These are phyloP conservation scores for Ophiostoma montium DNA, from an alignment of 2,329 filamentous ascomycete genomes.

Conservation along the genomic window DNA sequence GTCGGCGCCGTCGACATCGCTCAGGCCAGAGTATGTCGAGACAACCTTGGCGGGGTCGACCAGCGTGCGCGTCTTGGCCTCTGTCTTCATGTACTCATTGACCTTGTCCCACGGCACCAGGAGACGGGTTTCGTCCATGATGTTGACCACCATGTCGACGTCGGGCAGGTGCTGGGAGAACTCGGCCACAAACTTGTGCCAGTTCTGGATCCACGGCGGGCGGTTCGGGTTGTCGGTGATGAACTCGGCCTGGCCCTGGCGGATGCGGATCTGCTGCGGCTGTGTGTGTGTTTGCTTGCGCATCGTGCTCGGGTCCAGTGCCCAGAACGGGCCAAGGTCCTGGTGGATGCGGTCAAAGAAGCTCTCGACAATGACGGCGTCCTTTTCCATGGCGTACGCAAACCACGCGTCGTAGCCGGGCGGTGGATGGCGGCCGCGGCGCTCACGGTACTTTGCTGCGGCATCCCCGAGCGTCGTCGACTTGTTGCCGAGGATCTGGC, in stretches of 20 bases:
- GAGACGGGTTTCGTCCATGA: slow-evolving; percentile 47
- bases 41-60: slow-evolving; percentile 29
- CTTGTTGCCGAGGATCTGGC: not conserved
- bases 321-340: slow-evolving; percentile 40
- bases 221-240: slow-evolving; percentile 24
- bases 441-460: slow-evolving; percentile 30
- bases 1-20: slow-evolving; percentile 21
- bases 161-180: slow-evolving; percentile 43
- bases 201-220: slow-evolving; percentile 31
- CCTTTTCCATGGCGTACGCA: slow-evolving; percentile 27
- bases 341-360: slow-evolving; percentile 40
- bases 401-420: slow-evolving; percentile 35
- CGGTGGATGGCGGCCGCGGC: slow-evolving; percentile 34
- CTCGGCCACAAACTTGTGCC: slow-evolving; percentile 33
- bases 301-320: slow-evolving; percentile 25
- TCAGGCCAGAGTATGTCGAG: slow-evolving; percentile 27
- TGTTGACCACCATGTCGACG: slow-evolving; percentile 52
- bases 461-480: slow-evolving; percentile 18
- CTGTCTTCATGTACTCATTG: slow-evolving; percentile 32
- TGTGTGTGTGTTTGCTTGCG: slow-evolving; percentile 24
- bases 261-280: slow-evolving; percentile 32
- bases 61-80: slow-evolving; percentile 26
- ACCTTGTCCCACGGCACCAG: slow-evolving; percentile 45
- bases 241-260: slow-evolving; percentile 26
- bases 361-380: slow-evolving; percentile 31